Evolutionary conservation across 2,329 filamentous ascomycete species (phyloP).

Genomic region (Colletotrichum sojae): DNA sequence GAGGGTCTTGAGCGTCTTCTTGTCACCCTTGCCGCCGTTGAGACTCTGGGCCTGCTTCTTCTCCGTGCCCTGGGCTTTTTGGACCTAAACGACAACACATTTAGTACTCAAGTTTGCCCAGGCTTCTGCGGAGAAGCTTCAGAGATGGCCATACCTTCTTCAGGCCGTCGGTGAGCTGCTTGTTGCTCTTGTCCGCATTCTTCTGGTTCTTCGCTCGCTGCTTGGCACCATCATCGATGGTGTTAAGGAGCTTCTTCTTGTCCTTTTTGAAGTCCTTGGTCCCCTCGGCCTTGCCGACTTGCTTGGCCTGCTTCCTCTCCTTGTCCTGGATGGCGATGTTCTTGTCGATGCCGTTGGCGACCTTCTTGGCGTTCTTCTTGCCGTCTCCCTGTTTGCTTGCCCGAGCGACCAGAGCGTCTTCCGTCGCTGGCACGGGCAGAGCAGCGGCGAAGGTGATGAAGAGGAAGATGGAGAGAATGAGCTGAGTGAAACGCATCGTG

Average conservation of each 20-base stretch:
- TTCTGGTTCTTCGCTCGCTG: constrained; percentile 18
- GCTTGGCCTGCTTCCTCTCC: constrained; percentile 18
- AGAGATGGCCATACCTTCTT: constrained; percentile 11
- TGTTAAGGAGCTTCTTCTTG: neutral
- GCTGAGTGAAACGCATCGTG: constrained; percentile 25
- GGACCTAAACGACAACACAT: neutral
- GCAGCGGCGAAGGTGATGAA: constrained; percentile 21
- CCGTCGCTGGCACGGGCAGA: constrained; percentile 24
- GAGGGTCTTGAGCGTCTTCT: constrained; percentile 10
- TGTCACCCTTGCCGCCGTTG: constrained; percentile 6
- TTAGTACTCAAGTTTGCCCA: neutral
- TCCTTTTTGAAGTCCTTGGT: neutral
- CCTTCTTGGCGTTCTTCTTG: neutral
- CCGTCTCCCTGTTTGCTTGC: constrained; percentile 8
- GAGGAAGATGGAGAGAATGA: constrained; percentile 25
- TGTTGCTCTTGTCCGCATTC: constrained; percentile 24
- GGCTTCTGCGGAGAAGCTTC: neutral
- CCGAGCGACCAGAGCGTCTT: constrained; percentile 8
- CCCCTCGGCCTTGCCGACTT: constrained; percentile 4
- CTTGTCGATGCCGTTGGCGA: constrained; percentile 18
- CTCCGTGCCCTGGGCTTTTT: constrained; percentile 21
- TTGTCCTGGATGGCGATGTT: constrained; percentile 30
- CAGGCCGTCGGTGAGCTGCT: constrained; percentile 1
- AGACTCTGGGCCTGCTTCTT: constrained; percentile 20
- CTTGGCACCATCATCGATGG: constrained; percentile 1